A percentile compares a stretch with the other conserved stretches of the same genome.
Evolutionary conservation across 495 filamentous ascomycete species (phyloP).

Genomic region (Bathelium albidoporum): DNA sequence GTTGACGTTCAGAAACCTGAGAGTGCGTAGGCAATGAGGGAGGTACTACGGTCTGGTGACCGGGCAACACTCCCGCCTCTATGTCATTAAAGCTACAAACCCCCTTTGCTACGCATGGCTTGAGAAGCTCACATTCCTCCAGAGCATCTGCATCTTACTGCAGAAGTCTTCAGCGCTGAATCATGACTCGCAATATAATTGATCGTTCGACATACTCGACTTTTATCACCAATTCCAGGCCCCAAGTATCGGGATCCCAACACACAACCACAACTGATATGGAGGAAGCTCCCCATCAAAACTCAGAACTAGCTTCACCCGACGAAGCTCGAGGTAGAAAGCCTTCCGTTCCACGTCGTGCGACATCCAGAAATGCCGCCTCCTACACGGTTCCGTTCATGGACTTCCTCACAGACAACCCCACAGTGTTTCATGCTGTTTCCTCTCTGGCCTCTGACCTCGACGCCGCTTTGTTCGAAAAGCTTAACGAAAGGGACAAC

Average conservation of each 20-base stretch:
- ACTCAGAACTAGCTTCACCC: not conserved
- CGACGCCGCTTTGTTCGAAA: slow-evolving; percentile 57
- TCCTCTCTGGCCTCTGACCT: slow-evolving; percentile 63
- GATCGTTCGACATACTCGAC: not conserved
- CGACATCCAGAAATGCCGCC: not conserved
- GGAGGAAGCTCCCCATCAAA: not conserved
- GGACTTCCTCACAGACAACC: slow-evolving; percentile 79
- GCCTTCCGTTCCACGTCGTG: not conserved
- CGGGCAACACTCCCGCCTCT: not conserved
- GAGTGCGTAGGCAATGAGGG: not conserved
- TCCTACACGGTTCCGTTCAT: slow-evolving; percentile 72
- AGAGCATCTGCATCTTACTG: not conserved
- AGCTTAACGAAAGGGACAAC: slow-evolving; percentile 65
- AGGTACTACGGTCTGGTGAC: not conserved
- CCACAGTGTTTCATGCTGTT: slow-evolving; percentile 86
- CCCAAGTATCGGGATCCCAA: not conserved
- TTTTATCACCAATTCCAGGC: not conserved
- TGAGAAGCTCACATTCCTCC: too few species aligned
- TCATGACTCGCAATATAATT: not conserved
- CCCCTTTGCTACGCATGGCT: too few species aligned
- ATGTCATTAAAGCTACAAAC: not conserved
- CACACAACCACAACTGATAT: not conserved
- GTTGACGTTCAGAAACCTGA: not conserved
- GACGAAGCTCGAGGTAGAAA: not conserved
- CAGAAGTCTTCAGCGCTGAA: not conserved